A percentile compares a stretch with the other conserved stretches of the same genome.
phyloP scores from a whole-genome alignment of 257 asterid species.

The Scutellaria barbata region DNA sequence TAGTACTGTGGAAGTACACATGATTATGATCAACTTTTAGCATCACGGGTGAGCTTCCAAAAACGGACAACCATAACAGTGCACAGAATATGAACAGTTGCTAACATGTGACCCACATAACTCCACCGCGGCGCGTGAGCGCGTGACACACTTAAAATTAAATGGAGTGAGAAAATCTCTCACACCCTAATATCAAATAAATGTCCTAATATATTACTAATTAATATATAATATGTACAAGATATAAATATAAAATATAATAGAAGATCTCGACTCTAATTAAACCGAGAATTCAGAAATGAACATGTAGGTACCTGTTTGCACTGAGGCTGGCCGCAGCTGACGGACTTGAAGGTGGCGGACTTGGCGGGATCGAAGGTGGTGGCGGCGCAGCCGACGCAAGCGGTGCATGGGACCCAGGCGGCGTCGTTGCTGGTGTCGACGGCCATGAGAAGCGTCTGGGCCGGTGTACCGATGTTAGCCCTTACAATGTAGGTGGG shows the following conservation, averaged over 20 bases:
- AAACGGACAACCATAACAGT: slow-evolving; percentile 15
- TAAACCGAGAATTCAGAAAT: slow-evolving; percentile 22
- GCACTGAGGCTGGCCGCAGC: slow-evolving; percentile 60
- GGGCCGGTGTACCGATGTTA: slow-evolving; percentile 68
- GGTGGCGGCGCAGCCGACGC: slow-evolving; percentile 58
- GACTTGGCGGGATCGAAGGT: slow-evolving; percentile 43
- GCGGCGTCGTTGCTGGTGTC: slow-evolving; percentile 73
- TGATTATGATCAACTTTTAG: no score
- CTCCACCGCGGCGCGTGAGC: background rate
- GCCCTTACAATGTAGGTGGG: slow-evolving; percentile 64
- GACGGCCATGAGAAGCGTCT: slow-evolving; percentile 54
- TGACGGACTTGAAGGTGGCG: slow-evolving; percentile 42
- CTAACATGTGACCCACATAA: background rate
- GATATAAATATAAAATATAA: background rate
- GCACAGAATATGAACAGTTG: background rate
- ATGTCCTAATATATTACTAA: no score
- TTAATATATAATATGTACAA: no score
- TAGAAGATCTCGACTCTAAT: background rate
- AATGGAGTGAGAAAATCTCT: no score
- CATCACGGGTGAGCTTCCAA: slow-evolving; percentile 29
- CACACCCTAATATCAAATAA: no score
- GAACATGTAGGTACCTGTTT: slow-evolving; percentile 46
- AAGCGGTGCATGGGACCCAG: slow-evolving; percentile 62
- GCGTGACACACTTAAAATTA: no score
- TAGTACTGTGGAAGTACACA: no score